Evolutionary conservation across 768 basidiomycete genomes (phyloP), one percentile per base, ranked within the genome.

Genomic region (Naematelia encephala): DNA sequence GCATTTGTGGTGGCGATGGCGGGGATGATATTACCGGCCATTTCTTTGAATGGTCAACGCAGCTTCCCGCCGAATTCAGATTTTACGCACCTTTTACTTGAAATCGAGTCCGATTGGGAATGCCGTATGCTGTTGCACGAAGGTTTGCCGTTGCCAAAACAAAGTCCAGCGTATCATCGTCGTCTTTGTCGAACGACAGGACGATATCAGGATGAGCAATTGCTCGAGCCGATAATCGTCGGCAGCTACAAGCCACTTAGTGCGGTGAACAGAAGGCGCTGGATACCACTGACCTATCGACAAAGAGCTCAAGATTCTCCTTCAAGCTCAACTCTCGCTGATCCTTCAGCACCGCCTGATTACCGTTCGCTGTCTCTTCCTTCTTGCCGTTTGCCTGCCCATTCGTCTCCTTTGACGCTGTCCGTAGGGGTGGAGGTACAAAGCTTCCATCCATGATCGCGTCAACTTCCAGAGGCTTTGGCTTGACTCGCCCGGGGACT

Each of bases 1-100:
- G 96, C 96, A 75, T 99, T 99, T 22, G 96, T 99, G 2, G 96
- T 99, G 3, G 96, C 96, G 68, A 99, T 98, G 1, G 96, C 96
- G 4, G 96, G 96, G 63, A 98, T 99, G 69, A 99, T 98, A 78
- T 99, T 99, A 10, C 96, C 96, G 0, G 96, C 96, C 90, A 97
- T 98, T 78, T 97, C 93, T 94, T 52, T 34, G 51, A 75, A 21
- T 22, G 10, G 25, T 54, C 47, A 50, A n/a, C n/a, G n/a, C n/a
- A n/a, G 39, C 30, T 42, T 34, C 43, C 39, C 30, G 34, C 22
- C 25, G 28, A 44, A 27, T 27, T 22, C 46, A 27, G 48, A 16
- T 23, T 39, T 1, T 1, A 65, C 77, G 44, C 53, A 90, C 92
- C 91, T 84, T 99, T 99, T 51, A 99, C 86, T 74, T 97, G 88